Conservation (phyloP, 2,329 filamentous ascomycete species). For the Hansfordia pulvinata region DNA sequence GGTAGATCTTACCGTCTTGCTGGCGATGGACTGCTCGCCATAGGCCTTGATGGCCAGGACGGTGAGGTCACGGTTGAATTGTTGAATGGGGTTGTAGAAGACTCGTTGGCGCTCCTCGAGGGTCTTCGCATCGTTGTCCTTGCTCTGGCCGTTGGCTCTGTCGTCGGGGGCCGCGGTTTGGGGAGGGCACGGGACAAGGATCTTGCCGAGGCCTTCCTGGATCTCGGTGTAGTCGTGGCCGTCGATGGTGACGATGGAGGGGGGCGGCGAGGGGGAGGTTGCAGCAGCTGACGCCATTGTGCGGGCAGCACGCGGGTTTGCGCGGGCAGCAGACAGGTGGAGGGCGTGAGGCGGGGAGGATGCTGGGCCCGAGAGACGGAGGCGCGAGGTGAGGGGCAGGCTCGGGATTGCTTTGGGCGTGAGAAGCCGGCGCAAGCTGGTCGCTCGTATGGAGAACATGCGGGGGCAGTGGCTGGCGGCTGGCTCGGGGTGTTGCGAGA, state of each 20-base stretch:
- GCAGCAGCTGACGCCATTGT: constrained; percentile 13
- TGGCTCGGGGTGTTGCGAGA: too few relatives aligned
- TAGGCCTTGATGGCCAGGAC: constrained; percentile 86
- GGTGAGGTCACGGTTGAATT: constrained; percentile 94
- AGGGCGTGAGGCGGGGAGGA: too few relatives aligned
- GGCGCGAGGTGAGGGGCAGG: too few relatives aligned
- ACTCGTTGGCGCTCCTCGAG: constrained; percentile 60
- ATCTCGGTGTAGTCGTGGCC: constrained; percentile 37
- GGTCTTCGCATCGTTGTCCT: constrained; percentile 21
- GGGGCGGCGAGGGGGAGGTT: constrained; percentile 7
- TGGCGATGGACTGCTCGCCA: constrained; percentile 51
- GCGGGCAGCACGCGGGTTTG: constrained; percentile 8
- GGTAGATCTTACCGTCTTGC: constrained; percentile 25
- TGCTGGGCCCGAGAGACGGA: too few relatives aligned
- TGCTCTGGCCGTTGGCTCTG: too few relatives aligned
- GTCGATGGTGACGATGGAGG: constrained; percentile 21
- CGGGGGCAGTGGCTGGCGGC: too few relatives aligned
- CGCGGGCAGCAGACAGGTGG: too few relatives aligned
- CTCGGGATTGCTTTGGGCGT: too few relatives aligned
- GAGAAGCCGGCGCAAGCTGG: too few relatives aligned
- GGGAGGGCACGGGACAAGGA: constrained; percentile 41
- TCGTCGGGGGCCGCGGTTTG: constrained; percentile 19
- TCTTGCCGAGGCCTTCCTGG: constrained; percentile 42
- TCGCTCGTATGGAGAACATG: too few relatives aligned
- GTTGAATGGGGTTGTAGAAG: constrained; percentile 98